Evolutionary conservation across 192 early-diverging fungal species (phyloP), one percentile per base, ranked within the genome.

Genomic region (Pilobolus umbonatus): DNA sequence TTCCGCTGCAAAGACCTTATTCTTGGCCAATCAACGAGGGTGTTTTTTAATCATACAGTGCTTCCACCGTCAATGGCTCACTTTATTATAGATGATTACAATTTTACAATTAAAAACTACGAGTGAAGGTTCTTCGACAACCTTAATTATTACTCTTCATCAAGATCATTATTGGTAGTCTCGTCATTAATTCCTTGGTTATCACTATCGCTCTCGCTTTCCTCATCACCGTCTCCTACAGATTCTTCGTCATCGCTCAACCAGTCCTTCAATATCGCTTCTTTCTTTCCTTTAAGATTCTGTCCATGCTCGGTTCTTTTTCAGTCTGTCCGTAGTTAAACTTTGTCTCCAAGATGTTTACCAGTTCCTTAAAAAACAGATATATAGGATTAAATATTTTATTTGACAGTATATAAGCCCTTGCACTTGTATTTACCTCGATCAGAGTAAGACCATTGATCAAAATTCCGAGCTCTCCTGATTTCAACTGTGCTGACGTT

Each of bases 331-430:
- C 35, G 11, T 36, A 5, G 11, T 36, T 36, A 36, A 36, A 36
- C 35, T 36, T 36, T 36, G 35, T 36, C 35, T 36, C 35, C 35
- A 36, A 36, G 35, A 5, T 36, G 35, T 36, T 36, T 11, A 36
- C 35, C 35, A 36, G 5, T 36, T 36, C 35, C 35, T 36, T 36
- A 36, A 36, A 36, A 36, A 36, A 36, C 11, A 36, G 11, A 36
- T 36, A 45, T n/a, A 45, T n/a, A 11, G 43, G 43, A 45, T 21
- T 45, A 11, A 17, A 21, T 45, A 45, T 45, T 21, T 45, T 45
- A 45, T 45, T 45, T 45, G 43, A 21, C 43, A 45, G 43, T 45
- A 45, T 17, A 45, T 45, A 45, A 45, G 17, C 43, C 19, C 43
- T 45, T 17, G 43, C 17, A 21, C 43, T 45, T 45, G 43, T n/a